Evolutionary conservation across 805 yeast genomes (phyloP).

Genomic region (Debaryomyces castellii): DNA sequence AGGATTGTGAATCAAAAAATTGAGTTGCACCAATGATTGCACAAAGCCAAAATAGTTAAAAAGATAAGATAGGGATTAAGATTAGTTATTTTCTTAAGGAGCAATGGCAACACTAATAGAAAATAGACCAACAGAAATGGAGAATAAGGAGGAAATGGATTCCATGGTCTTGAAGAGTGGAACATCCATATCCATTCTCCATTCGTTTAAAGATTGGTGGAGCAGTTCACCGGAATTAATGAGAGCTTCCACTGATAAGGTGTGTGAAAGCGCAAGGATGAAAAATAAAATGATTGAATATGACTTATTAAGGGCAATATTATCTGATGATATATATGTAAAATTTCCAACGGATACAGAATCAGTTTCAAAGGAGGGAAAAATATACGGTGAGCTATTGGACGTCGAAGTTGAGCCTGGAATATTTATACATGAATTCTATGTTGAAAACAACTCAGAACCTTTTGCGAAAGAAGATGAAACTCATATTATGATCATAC

Average conservation of each 20-base stretch:
- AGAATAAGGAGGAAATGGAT: neutral
- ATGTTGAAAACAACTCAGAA: conserved; percentile 20
- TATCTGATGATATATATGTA: conserved; percentile 28
- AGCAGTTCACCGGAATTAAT: conserved; percentile 20
- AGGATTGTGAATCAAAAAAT: too few species aligned
- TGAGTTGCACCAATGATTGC: neutral
- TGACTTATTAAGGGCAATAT: conserved; percentile 31
- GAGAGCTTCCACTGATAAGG: conserved; percentile 5
- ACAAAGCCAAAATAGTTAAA: neutral
- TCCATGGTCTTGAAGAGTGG: neutral
- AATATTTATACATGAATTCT: conserved; percentile 36
- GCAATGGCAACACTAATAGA: neutral
- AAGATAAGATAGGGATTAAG: neutral
- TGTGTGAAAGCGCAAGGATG: conserved; percentile 10
- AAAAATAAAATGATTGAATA: conserved; percentile 31
- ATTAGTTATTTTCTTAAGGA: neutral
- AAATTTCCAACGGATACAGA: conserved; percentile 16
- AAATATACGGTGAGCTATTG: conserved; percentile 19
- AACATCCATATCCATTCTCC: conserved; percentile 21
- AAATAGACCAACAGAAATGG: neutral
- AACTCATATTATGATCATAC: conserved; percentile 33
- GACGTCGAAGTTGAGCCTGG: conserved; percentile 30
- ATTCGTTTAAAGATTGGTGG: conserved; percentile 42
- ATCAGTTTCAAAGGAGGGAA: neutral
- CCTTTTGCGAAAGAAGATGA: conserved; percentile 12